Evolutionary conservation across 805 yeast species (phyloP).

Genomic region (Cyberlindnera petersonii): DNA sequence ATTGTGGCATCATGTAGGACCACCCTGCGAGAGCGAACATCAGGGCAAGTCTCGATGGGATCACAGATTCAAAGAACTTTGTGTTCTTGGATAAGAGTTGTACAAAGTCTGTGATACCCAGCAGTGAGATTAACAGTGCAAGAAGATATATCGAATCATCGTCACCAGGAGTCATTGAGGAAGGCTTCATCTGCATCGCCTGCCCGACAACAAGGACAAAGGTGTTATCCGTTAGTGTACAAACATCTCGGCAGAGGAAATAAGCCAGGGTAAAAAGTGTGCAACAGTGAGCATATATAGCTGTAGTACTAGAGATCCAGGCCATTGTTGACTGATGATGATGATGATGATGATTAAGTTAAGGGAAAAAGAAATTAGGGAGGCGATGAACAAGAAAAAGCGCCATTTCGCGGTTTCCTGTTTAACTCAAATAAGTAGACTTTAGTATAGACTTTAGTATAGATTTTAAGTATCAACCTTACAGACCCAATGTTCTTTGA

Average conservation of each 20-base stretch:
- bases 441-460: too few species aligned
- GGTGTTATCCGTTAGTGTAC: constrained; percentile 40
- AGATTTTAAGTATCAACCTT: too few species aligned
- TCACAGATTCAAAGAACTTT: constrained; percentile 52
- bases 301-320: constrained; percentile 45
- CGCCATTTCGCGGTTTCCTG: too few species aligned
- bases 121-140: constrained; percentile 37
- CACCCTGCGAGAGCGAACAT: constrained; percentile 48
- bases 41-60: constrained; percentile 51
- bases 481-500: too few species aligned
- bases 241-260: constrained; percentile 45
- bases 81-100: constrained; percentile 47
- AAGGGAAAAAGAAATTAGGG: too few species aligned
- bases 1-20: constrained; percentile 43
- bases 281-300: constrained; percentile 44
- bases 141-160: constrained; percentile 20
- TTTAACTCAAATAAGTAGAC: too few species aligned
- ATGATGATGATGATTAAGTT: too few species aligned
- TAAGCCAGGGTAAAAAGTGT: constrained; percentile 43
- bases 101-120: constrained; percentile 51
- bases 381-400: too few species aligned
- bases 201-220: constrained; percentile 51
- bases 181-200: constrained; percentile 37
- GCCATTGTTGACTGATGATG: too few species aligned
- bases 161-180: background rate